Evolutionary conservation across 331 rosid species (phyloP).

Genomic region (Spiraea crenata): DNA sequence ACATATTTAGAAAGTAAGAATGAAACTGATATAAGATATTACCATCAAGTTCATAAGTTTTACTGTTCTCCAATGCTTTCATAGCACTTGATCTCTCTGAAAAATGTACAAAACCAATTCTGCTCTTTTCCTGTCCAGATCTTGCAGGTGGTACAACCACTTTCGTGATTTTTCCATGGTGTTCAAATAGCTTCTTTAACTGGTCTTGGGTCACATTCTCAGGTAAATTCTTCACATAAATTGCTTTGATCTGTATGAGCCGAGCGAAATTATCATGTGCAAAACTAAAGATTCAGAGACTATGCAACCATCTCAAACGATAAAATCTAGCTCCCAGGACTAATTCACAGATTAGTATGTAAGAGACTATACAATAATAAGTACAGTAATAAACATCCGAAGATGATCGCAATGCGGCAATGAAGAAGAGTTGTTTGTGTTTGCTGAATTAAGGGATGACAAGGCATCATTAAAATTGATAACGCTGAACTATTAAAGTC

Average conservation of each 20-base stretch:
- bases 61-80: constrained; percentile 90
- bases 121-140: constrained; percentile 80
- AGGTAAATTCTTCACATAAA: constrained; percentile 87
- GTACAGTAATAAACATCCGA: background rate
- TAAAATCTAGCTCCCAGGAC: background rate
- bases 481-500: too few species aligned
- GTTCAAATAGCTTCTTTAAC: constrained; percentile 83
- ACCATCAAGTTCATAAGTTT: constrained; percentile 89
- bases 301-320: background rate
- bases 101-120: constrained; percentile 97
- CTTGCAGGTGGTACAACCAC: constrained; percentile 94
- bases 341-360: background rate
- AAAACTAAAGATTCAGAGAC: background rate
- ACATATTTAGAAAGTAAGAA: background rate
- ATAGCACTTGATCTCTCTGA: constrained; percentile 86
- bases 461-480: background rate
- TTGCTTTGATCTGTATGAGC: constrained; percentile 78
- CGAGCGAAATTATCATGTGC: background rate
- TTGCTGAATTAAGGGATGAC: background rate
- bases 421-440: background rate
- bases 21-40: background rate
- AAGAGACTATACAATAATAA: background rate
- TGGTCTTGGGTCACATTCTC: constrained; percentile 87
- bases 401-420: background rate
- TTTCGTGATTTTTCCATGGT: constrained; percentile 88